These are phyloP conservation scores for Ceratocystis lukuohia DNA, from an alignment of 2,329 filamentous ascomycete species.

Conservation along the genomic window DNA sequence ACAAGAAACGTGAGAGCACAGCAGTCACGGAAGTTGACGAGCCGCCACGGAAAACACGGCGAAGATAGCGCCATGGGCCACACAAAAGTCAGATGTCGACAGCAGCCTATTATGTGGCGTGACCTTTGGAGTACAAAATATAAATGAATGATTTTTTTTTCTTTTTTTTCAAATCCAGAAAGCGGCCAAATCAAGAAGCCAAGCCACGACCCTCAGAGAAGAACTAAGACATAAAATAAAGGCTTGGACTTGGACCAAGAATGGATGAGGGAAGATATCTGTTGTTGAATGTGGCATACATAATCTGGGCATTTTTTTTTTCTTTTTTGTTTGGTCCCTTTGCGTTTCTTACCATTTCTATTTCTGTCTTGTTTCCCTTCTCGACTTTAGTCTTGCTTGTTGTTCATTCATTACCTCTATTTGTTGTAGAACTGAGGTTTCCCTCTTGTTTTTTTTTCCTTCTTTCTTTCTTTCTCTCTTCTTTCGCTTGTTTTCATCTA, in stretches of 20 bases:
- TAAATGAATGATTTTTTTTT: background rate
- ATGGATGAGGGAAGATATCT: too few relatives aligned
- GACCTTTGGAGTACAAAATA: conserved; percentile 4
- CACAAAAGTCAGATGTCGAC: background rate
- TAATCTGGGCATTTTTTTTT: background rate
- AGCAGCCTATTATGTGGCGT: background rate
- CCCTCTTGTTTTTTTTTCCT: background rate
- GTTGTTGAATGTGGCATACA: too few relatives aligned
- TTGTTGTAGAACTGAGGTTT: conserved; percentile 9
- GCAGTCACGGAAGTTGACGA: conserved; percentile 21
- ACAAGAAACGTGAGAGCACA: conserved; percentile 36
- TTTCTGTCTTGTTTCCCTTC: background rate
- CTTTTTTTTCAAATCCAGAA: background rate
- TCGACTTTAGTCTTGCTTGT: background rate
- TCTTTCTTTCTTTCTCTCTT: conserved; percentile 8
- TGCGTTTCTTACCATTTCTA: background rate
- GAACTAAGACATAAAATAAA: too few relatives aligned
- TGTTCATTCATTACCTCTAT: background rate
- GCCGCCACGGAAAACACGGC: conserved; percentile 23
- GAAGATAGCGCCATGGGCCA: conserved; percentile 15
- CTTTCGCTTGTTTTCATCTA: background rate
- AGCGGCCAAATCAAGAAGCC: too few relatives aligned
- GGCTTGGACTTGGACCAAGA: too few relatives aligned
- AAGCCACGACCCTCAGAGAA: too few relatives aligned
- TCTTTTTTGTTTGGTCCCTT: background rate